Evolutionary conservation across 768 basidiomycete species (phyloP).

Genomic region (Trametes gibbosa): DNA sequence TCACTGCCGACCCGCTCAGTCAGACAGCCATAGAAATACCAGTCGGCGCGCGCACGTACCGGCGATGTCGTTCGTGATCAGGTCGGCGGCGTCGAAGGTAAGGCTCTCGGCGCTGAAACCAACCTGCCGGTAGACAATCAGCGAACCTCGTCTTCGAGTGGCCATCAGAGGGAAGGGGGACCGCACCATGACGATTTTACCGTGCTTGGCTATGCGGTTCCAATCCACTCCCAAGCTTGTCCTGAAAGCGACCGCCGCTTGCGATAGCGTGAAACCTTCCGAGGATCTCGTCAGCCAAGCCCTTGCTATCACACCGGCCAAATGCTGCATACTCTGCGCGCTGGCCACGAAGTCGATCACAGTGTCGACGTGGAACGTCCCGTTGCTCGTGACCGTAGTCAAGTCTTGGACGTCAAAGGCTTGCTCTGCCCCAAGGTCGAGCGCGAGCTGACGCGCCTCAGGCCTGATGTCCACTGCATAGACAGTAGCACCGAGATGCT

Average conservation of each 20-base stretch:
- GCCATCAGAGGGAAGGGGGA: no score
- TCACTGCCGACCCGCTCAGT: not conserved
- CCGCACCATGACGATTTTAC: constrained; percentile 7
- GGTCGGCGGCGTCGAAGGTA: not conserved
- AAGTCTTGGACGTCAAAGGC: constrained; percentile 23
- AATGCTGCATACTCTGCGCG: constrained; percentile 17
- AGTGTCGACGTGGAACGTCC: constrained; percentile 23
- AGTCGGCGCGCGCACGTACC: not conserved
- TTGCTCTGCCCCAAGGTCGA: constrained; percentile 25
- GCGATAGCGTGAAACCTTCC: constrained; percentile 3
- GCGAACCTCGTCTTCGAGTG: not conserved
- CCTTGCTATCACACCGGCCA: not conserved
- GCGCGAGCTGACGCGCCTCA: constrained; percentile 22
- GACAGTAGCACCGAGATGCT: constrained; percentile 28
- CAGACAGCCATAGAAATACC: not conserved
- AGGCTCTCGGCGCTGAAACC: constrained; percentile 4
- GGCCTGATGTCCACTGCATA: constrained; percentile 26
- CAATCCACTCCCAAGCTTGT: not conserved
- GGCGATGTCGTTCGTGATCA: not conserved
- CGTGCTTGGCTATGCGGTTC: not conserved
- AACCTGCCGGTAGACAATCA: not conserved
- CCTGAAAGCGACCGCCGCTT: not conserved
- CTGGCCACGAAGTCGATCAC: constrained; percentile 26
- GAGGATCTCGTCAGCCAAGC: not conserved
- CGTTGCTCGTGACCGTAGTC: constrained; percentile 1